Percentiles rank a stretch among this genome's conserved stretches.
Evolutionary conservation across 495 filamentous ascomycete species (phyloP).

Genomic region (Neurospora sp.): DNA sequence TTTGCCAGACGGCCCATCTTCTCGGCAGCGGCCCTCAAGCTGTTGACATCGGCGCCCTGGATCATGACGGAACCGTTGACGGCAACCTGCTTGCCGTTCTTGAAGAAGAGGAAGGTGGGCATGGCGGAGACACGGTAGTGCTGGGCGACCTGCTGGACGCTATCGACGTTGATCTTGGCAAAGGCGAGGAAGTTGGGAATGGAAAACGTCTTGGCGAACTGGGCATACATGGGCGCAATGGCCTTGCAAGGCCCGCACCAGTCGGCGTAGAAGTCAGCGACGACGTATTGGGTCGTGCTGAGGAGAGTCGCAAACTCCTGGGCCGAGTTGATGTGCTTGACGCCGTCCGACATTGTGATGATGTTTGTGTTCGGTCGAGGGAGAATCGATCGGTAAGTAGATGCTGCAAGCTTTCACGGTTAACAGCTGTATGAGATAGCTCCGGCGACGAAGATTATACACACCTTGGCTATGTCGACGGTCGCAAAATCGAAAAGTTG

Average conservation of each 20-base stretch:
- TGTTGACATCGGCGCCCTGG: constrained; percentile 16
- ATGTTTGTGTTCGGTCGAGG: background rate
- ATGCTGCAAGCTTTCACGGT: background rate
- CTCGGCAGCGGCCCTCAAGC: constrained; percentile 11
- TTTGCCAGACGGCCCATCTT: constrained; percentile 21
- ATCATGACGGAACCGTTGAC: constrained; percentile 44
- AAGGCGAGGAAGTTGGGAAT: constrained; percentile 42
- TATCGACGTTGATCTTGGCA: constrained; percentile 51
- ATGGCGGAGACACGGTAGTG: constrained; percentile 47
- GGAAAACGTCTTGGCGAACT: constrained; percentile 39
- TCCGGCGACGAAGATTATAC: background rate
- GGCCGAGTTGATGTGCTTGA: constrained; percentile 27
- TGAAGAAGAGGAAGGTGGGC: constrained; percentile 87
- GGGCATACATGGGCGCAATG: constrained; percentile 49
- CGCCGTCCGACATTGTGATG: constrained; percentile 13
- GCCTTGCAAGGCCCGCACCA: constrained; percentile 62
- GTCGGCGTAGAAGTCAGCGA: constrained; percentile 48
- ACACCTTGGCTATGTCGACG: background rate
- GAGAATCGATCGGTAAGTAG: background rate
- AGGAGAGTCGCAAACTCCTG: constrained; percentile 30
- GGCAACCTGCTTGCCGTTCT: constrained; percentile 59
- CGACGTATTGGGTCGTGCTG: constrained; percentile 31
- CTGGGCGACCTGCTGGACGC: constrained; percentile 36
- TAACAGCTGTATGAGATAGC: background rate
- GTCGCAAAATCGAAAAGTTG: background rate